A percentile compares a stretch with the other conserved stretches of the same genome.
These are phyloP conservation scores for Melastoma candidum DNA, from an alignment of 441 rosid genomes.

Conservation along the genomic window DNA sequence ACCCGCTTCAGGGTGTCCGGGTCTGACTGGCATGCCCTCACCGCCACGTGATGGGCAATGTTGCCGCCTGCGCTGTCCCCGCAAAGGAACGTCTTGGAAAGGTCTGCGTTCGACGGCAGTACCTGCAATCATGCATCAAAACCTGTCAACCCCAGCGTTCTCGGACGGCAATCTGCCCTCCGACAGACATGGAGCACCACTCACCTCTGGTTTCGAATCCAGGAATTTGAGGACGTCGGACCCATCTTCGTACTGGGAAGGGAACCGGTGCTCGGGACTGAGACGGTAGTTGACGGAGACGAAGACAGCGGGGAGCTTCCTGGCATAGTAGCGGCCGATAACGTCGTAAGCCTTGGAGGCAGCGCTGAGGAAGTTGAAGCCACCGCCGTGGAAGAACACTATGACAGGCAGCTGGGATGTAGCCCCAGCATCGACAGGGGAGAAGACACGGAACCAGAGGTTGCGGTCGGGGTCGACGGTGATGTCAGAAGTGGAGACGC, in stretches of 20 bases:
- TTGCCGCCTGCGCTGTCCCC: constrained; percentile 84
- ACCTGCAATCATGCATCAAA: not conserved
- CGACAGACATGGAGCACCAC: too few species aligned
- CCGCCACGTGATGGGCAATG: constrained; percentile 56
- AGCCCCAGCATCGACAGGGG: constrained; percentile 1
- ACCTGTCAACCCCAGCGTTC: too few species aligned
- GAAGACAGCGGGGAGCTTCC: constrained; percentile 9
- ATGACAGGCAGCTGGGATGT: constrained; percentile 10
- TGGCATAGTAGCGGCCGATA: constrained; percentile 15
- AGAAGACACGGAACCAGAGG: constrained; percentile 6
- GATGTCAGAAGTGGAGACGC: constrained; percentile 12
- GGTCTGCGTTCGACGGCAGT: constrained; percentile 44
- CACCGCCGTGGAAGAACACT: constrained; percentile 28
- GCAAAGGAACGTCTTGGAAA: constrained; percentile 43
- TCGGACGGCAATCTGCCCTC: too few species aligned
- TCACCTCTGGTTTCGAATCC: constrained; percentile 5
- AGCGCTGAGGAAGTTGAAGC: constrained; percentile 17
- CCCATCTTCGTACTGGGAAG: constrained; percentile 22
- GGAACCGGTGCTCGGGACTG: constrained; percentile 23
- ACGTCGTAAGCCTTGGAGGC: constrained; percentile 13
- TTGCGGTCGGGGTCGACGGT: constrained; percentile 16
- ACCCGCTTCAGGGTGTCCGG: constrained; percentile 11
- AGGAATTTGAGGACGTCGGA: constrained; percentile 20
- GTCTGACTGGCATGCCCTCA: constrained; percentile 18
- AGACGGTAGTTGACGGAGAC: constrained; percentile 25